Evolutionary conservation across 192 early-diverging fungal species (phyloP).

Genomic region (Martensiomyces pterosporus): DNA sequence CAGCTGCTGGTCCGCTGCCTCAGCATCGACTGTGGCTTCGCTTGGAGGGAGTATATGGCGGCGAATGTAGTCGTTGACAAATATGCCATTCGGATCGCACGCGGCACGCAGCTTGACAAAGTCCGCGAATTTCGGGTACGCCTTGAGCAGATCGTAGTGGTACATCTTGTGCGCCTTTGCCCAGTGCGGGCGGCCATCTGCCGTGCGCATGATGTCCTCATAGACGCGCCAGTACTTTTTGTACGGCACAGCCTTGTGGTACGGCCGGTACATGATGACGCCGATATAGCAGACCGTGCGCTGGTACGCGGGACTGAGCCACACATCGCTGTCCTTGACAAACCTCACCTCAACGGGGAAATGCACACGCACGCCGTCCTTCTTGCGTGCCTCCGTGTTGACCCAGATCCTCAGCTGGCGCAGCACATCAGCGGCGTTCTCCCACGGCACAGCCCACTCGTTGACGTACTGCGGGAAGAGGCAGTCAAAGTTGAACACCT

Average conservation of each 20-base stretch:
- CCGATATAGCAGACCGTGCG: constrained; percentile 70
- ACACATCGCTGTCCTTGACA: constrained; percentile 50
- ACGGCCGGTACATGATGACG: constrained; percentile 72
- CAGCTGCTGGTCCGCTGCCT: too few species aligned
- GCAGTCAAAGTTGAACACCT: constrained; percentile 67
- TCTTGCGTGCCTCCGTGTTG: constrained; percentile 27
- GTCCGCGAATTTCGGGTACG: constrained; percentile 62
- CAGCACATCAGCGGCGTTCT: constrained; percentile 54
- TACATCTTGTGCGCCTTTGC: constrained; percentile 67
- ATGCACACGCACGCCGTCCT: constrained; percentile 56
- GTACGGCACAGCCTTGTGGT: constrained; percentile 61
- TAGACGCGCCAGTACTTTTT: constrained; percentile 66
- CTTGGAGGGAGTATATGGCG: constrained; percentile 53
- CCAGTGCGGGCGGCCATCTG: constrained; percentile 71
- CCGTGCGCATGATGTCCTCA: constrained; percentile 67
- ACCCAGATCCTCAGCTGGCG: constrained; percentile 54
- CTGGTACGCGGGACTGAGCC: constrained; percentile 66
- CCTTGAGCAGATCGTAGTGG: constrained; percentile 44
- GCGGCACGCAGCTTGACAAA: constrained; percentile 53
- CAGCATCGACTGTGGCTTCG: too few species aligned
- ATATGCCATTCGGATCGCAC: constrained; percentile 65
- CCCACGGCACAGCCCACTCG: constrained; percentile 73
- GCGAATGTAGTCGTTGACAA: constrained; percentile 67
- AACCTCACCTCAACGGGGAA: constrained; percentile 74
- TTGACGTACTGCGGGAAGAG: constrained; percentile 66